Percentiles rank a stretch among this genome's conserved stretches.
Evolutionary conservation across 306 rosid species (phyloP).

Genomic region (Hippophae gyantsensis): DNA sequence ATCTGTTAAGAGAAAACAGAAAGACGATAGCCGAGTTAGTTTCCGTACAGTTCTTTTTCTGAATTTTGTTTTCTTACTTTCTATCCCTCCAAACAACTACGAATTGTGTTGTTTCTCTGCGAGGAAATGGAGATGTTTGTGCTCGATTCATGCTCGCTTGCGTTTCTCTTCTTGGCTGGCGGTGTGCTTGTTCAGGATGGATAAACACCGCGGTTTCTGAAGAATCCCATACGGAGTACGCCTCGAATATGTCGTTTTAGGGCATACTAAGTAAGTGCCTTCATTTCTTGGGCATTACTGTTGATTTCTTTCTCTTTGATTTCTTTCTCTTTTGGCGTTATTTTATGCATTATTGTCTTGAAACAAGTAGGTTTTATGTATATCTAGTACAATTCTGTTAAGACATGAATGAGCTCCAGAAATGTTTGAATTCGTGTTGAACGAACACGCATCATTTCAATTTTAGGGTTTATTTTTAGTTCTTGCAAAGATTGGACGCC

Average conservation of each 20-base stretch:
- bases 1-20: not conserved
- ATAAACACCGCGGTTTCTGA: conserved; percentile 50
- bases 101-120: not conserved
- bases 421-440: too few species aligned
- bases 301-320: conserved; percentile 11
- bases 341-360: conserved; percentile 19
- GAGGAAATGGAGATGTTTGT: conserved; percentile 60
- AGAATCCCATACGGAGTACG: conserved; percentile 39
- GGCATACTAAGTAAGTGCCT: conserved; percentile 31
- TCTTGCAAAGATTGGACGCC: too few species aligned
- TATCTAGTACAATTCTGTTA: conserved; percentile 21
- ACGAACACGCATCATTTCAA: too few species aligned
- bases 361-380: conserved; percentile 13
- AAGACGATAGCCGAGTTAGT: not conserved
- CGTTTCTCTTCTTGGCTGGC: conserved; percentile 37
- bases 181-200: conserved; percentile 35
- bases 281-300: conserved; percentile 16
- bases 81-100: conserved; percentile 11
- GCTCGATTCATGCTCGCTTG: conserved; percentile 45
- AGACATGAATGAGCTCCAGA: conserved; percentile 4
- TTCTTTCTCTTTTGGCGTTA: conserved; percentile 17
- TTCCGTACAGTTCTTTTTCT: not conserved
- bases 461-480: too few species aligned
- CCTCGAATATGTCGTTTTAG: conserved; percentile 39
- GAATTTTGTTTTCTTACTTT: conserved; percentile 6